These are phyloP conservation scores for Lasiodiplodia theobromae DNA, from an alignment of 2,329 filamentous ascomycete species.

Conservation along the genomic window DNA sequence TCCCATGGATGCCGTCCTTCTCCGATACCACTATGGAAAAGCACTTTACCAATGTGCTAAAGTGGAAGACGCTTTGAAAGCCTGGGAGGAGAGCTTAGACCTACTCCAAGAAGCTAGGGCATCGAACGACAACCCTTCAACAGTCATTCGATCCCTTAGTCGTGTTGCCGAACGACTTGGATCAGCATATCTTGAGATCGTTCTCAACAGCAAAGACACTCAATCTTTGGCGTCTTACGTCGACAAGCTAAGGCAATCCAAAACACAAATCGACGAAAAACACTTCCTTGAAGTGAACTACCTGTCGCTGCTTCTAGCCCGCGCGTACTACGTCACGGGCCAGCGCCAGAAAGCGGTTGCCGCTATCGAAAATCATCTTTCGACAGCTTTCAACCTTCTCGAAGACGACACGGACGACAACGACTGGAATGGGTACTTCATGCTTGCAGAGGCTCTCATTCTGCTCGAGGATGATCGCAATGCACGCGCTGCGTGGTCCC, in stretches of 20 bases:
- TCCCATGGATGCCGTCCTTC: background rate
- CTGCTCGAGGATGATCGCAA: background rate
- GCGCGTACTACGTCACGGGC: background rate
- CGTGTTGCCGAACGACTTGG: background rate
- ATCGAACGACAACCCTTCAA: background rate
- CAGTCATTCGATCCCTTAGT: background rate
- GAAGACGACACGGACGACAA: background rate
- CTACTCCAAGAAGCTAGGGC: background rate
- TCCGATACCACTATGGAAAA: background rate
- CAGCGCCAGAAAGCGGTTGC: background rate
- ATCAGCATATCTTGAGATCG: background rate
- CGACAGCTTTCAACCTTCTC: background rate
- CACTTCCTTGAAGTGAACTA: background rate
- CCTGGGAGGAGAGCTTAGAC: background rate
- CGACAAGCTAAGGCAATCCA: background rate
- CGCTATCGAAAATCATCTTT: background rate
- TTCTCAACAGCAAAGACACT: background rate
- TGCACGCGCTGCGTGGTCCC: background rate
- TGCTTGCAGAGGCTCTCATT: background rate
- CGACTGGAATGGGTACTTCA: background rate
- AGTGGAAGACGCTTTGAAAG: background rate
- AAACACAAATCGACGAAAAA: background rate
- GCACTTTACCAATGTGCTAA: background rate
- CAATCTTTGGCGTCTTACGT: background rate
- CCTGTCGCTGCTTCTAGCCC: background rate